Base-by-base conservation (phyloP, 2,329 filamentous ascomycete species). In the Cladophialophora yegresii region DNA sequence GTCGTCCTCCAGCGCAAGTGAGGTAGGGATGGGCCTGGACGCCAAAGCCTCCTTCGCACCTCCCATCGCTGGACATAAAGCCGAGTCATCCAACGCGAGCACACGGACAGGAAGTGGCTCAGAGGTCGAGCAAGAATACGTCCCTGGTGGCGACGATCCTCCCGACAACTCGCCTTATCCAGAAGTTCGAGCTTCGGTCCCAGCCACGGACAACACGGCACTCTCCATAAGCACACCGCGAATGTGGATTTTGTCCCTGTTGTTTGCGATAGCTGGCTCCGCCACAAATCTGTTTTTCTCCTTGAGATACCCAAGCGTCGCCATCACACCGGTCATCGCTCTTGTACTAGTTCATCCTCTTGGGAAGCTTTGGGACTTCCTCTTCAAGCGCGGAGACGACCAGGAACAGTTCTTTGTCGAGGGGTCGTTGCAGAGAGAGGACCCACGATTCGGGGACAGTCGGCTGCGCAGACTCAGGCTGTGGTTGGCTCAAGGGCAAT, bases 231-330 rank as follows among this genome's bases (percentile, higher is more conserved):
- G 91, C 76, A 76, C 91, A 4, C 91, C 91, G 43, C 90, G 91
- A 60, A 95, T 95, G 91, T 95, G 91, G 91, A 82, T 82, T 33
- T 77, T 95, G 20, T 92, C 90, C n/a, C 83, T 91, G 40, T 74
- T 95, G 9, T 95, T 95, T 75, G 88, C 91, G 8, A 82, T 95
- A 43, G 84, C 92, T 45, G 91, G 91, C 66, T 93, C 91, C 54
- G 90, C 89, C 1, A 92, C 90, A 40, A 95, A 95, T 76, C 80
- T 96, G 47, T 95, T 96, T 79, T 96, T 96, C 80, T 93, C 91
- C 40, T 81, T 96, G 74, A 85, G 92, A 84, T 96, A 95, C 82
- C 92, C 92, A 30, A 95, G 91, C 76, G 91, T 96, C 75, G 89
- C 90, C 66, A 93, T 96, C 73, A 93, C 91, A 23, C 91, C 91